Conservation (phyloP, 2,329 filamentous ascomycete genomes). For the Alternaria sp. region DNA sequence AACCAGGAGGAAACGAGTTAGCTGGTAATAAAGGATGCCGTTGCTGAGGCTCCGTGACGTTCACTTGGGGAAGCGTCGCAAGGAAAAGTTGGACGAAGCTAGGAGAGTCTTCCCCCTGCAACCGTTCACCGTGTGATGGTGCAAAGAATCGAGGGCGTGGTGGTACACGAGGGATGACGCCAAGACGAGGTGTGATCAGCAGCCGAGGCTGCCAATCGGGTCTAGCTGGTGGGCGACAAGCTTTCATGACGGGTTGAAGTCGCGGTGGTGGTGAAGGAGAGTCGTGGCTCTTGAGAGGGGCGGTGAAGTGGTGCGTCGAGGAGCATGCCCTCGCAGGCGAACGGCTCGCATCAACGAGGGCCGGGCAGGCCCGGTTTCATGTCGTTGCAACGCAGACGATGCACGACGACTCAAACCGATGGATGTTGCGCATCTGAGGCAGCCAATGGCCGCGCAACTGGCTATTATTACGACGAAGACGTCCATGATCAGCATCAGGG, state of each 20-base stretch:
- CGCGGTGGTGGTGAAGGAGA: neutral
- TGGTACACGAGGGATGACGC: constrained; percentile 11
- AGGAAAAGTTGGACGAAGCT: constrained; percentile 24
- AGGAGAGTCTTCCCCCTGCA: constrained; percentile 29
- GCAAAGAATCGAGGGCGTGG: constrained; percentile 1
- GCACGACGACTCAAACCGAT: constrained; percentile 21
- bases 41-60: constrained; percentile 29
- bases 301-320: constrained; percentile 14
- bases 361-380: constrained; percentile 41
- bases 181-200: constrained; percentile 24
- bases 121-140: constrained; percentile 24
- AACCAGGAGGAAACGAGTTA: constrained; percentile 28
- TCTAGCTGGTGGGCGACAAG: constrained; percentile 4
- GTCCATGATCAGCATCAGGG: constrained; percentile 17
- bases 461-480: constrained; percentile 18
- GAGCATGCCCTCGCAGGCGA: constrained; percentile 9
- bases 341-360: constrained; percentile 19
- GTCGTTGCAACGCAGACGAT: constrained; percentile 18
- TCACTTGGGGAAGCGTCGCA: constrained; percentile 17
- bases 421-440: constrained; percentile 29
- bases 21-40: constrained; percentile 20
- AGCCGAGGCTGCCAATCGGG: constrained; percentile 11
- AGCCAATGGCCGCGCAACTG: constrained; percentile 15
- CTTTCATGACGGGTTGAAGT: neutral
- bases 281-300: constrained; percentile 9